These are phyloP conservation scores for Gonapodya prolifera DNA, from an alignment of 192 early-diverging fungal genomes.

Conservation along the genomic window DNA sequence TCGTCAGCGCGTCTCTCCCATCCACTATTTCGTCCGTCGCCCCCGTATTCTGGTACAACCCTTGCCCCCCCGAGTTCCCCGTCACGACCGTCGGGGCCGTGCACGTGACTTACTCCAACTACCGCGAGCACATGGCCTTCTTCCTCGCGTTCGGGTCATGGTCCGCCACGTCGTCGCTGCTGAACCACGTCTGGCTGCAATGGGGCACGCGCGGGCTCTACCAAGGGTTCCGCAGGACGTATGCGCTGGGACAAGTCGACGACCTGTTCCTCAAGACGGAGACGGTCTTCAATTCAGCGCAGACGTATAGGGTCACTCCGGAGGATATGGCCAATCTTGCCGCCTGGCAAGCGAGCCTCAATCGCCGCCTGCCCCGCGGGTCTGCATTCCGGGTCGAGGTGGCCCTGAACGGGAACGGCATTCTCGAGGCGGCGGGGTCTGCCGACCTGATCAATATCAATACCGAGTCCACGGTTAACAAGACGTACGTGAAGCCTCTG, in stretches of 20 bases:
- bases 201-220: conserved; percentile 31
- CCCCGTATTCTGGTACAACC: not conserved
- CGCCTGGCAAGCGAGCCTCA: conserved; percentile 24
- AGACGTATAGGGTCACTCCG: conserved; percentile 15
- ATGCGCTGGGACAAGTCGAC: conserved; percentile 21
- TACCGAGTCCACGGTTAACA: conserved; percentile 11
- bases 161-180: conserved; percentile 16
- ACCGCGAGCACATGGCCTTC: conserved; percentile 33
- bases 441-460: conserved; percentile 15
- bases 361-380: conserved; percentile 17
- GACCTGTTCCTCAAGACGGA: conserved; percentile 20
- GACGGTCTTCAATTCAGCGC: not conserved
- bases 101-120: conserved; percentile 11
- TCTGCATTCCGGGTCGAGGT: conserved; percentile 21
- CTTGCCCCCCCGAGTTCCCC: conserved; percentile 5
- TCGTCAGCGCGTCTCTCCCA: not conserved
- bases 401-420: conserved; percentile 27
- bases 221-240: conserved; percentile 27
- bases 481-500: conserved; percentile 20
- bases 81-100: conserved; percentile 17
- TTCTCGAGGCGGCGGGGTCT: conserved; percentile 13
- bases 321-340: conserved; percentile 15
- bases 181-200: conserved; percentile 25
- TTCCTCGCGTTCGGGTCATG: conserved; percentile 28
- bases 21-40: not conserved